A percentile compares a stretch with the other conserved stretches of the same genome.
phyloP scores from a whole-genome alignment of 306 rosid species.

The Trifolium fragiferum region DNA sequence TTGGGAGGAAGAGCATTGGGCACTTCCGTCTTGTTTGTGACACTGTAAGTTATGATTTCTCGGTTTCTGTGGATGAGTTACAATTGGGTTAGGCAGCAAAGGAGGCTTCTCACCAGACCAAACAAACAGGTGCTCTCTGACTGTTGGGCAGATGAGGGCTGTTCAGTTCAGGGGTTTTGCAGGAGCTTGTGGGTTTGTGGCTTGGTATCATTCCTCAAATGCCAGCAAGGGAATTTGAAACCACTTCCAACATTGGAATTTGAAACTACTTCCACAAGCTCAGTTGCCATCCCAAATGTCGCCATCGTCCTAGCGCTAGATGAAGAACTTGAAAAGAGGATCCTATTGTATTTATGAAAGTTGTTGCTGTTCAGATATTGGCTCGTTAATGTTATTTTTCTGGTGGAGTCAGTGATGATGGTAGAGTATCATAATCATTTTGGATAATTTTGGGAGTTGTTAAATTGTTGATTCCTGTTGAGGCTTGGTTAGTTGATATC shows the following conservation, averaged over 20 bases:
- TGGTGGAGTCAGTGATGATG: background rate
- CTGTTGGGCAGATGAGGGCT: background rate
- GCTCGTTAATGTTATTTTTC: background rate
- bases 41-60: constrained; percentile 1
- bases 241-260: background rate
- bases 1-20: constrained; percentile 5
- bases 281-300: background rate
- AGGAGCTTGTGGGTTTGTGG: background rate
- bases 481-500: background rate
- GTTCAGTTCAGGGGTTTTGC: background rate
- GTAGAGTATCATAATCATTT: background rate
- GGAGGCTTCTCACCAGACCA: background rate
- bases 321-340: background rate
- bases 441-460: background rate
- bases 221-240: background rate
- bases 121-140: constrained; percentile 1
- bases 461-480: constrained; percentile 2
- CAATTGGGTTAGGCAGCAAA: background rate
- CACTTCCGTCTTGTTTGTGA: background rate
- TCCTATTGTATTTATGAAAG: background rate
- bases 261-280: background rate
- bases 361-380: background rate
- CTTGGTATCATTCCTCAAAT: background rate
- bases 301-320: background rate
- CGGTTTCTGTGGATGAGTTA: background rate